Evolutionary conservation across 805 yeast genomes (phyloP), one percentile per base, ranked within the genome.

Genomic region (Yamadazyma takamatsuzukensis): DNA sequence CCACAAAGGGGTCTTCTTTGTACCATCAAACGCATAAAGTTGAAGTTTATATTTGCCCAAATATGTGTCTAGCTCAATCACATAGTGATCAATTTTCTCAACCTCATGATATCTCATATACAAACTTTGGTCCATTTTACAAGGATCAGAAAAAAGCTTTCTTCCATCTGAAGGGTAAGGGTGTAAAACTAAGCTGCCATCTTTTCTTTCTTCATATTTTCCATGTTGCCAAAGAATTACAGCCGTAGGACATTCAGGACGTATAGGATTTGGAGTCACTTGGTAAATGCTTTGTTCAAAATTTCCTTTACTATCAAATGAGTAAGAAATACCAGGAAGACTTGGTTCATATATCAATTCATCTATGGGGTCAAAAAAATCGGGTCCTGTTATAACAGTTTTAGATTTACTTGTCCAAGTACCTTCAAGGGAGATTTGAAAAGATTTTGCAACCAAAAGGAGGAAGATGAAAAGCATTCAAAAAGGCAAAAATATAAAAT

Each of bases 181-280:
- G 2, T 2, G 24, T 6, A 49, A 27, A 5, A 22, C 23, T 21
- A 48, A 25, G n/a, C 34, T 32, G 5, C 47, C 44, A 27, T 32
- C 39, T 11, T 33, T 15, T 6, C 25, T 19, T 13, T 35, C 15
- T 11, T 27, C 21, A 19, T 42, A 48, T 22, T 32, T 39, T 4
- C 53, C 54, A 35, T 49, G 54, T 28, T 49, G 54, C 49, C 50
- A 49, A 6, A 45, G n/a, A 8, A 48, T 29, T 5, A 25, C 18
- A 2, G 51, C 54, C 8, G 48, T 38, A 5, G 52, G 41, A 30
- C 48, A 38, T 12, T 43, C 37, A 27, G 47, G 54, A 21, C 37
- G 37, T 3, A 17, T 18, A 6, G 50, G 45, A 22, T 49, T 48
- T 4, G 46, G 23, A 6, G 36, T 15, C 3, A 49, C 53, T 18